Conservation (phyloP, 1,284 basidiomycete species). For the Trametes pubescens region DNA sequence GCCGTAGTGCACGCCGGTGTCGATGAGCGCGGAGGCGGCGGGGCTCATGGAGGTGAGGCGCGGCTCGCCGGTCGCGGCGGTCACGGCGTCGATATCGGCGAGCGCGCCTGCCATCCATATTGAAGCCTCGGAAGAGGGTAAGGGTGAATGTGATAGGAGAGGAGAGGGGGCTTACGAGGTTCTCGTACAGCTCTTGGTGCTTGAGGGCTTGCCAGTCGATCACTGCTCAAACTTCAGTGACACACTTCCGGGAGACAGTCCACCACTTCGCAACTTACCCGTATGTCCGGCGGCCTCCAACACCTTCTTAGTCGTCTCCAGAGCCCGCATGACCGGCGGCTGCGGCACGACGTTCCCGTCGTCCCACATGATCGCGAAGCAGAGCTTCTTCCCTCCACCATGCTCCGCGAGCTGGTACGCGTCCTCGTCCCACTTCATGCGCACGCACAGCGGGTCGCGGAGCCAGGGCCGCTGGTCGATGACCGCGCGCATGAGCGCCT, state of each 20-base stretch:
- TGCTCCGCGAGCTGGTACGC: conserved; percentile 45
- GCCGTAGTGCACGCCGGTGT: conserved; percentile 30
- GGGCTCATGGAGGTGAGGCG: conserved; percentile 49
- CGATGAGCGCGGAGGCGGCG: conserved; percentile 34
- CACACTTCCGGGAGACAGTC: conserved; percentile 35
- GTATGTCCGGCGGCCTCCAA: conserved; percentile 57
- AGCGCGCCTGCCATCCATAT: conserved; percentile 35
- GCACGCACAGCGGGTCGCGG: conserved; percentile 33
- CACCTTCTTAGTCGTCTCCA: conserved; percentile 52
- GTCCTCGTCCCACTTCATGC: conserved; percentile 37
- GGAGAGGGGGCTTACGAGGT: conserved; percentile 54
- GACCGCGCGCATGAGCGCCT: conserved; percentile 33
- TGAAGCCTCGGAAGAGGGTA: conserved; percentile 3
- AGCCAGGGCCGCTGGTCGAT: conserved; percentile 33
- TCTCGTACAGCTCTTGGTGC: conserved; percentile 60
- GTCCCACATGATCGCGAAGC: conserved; percentile 53
- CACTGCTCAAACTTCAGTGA: conserved; percentile 32
- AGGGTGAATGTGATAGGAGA: no score
- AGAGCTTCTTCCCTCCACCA: conserved; percentile 49
- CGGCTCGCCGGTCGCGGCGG: conserved; percentile 37
- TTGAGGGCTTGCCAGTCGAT: conserved; percentile 52
- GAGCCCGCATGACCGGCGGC: conserved; percentile 57
- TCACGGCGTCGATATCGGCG: conserved; percentile 53
- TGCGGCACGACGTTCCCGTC: conserved; percentile 56
- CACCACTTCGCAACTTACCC: conserved; percentile 31